Evolutionary conservation across 1,139 yeast species (phyloP).

Genomic region (Waltiozyma solani): DNA sequence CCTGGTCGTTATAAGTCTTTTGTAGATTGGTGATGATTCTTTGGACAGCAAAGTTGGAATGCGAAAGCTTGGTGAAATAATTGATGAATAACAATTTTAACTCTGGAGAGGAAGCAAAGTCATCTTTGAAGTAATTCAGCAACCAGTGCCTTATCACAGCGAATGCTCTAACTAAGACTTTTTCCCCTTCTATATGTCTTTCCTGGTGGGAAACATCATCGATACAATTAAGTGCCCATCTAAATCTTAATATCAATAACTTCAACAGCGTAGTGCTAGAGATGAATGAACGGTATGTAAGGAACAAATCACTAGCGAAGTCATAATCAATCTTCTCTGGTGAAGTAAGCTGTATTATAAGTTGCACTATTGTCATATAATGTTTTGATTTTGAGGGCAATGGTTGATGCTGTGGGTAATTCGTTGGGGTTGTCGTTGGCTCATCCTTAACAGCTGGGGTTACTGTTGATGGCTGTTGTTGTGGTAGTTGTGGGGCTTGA

Average conservation of each 20-base stretch:
- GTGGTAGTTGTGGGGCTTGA: not conserved
- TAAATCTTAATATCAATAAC: constrained; percentile 51
- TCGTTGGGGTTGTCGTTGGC: not conserved
- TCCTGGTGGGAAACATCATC: constrained; percentile 21
- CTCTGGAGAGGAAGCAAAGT: constrained; percentile 39
- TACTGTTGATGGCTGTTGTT: not conserved
- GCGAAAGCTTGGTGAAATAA: constrained; percentile 36
- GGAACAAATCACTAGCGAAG: constrained; percentile 73
- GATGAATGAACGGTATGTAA: constrained; percentile 70
- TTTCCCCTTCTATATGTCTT: constrained; percentile 45
- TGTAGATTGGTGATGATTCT: constrained; percentile 33
- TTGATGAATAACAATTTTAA: constrained; percentile 39
- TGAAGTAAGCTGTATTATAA: constrained; percentile 67
- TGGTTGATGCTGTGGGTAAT: not conserved
- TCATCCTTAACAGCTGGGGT: not conserved
- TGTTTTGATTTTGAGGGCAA: not conserved
- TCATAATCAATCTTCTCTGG: constrained; percentile 74
- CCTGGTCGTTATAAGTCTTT: constrained; percentile 22
- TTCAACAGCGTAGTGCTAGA: constrained; percentile 47
- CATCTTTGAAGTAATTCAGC: constrained; percentile 64
- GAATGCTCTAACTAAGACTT: constrained; percentile 75
- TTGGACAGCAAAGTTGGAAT: constrained; percentile 28
- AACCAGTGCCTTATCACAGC: constrained; percentile 88
- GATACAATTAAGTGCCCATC: constrained; percentile 56
- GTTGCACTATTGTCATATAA: constrained; percentile 31